phyloP scores from a whole-genome alignment of 805 yeast genomes.

The Kodamaea lidongshanica region DNA sequence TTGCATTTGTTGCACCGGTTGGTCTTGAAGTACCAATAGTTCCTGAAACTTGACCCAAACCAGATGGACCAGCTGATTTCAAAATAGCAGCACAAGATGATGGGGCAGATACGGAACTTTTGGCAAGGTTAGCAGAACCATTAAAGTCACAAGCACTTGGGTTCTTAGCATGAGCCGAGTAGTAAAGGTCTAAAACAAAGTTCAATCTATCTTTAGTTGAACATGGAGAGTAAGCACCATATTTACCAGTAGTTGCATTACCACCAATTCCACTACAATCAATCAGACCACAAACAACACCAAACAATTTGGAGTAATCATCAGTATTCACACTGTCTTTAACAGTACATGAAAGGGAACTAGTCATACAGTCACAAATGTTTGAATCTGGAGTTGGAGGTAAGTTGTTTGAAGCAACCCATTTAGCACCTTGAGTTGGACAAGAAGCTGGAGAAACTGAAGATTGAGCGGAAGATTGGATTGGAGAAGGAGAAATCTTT shows the following conservation, averaged over 20 bases:
- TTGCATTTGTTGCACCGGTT: conserved; percentile 18
- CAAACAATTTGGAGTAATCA: conserved; percentile 32
- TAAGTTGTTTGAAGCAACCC: conserved; percentile 35
- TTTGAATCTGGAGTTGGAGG: conserved; percentile 40
- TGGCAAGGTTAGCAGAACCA: conserved; percentile 38
- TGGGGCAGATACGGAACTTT: conserved; percentile 38
- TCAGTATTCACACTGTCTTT: conserved; percentile 20
- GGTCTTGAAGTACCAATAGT: conserved; percentile 25
- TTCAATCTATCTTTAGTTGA: conserved; percentile 29
- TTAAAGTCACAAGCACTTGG: conserved; percentile 31
- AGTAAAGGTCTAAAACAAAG: conserved; percentile 36
- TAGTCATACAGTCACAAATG: conserved; percentile 32
- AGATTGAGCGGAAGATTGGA: conserved; percentile 16
- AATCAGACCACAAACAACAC: conserved; percentile 25
- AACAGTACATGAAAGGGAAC: conserved; percentile 33
- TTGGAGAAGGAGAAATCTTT: conserved; percentile 48
- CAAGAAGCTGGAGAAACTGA: conserved; percentile 27
- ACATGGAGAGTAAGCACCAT: conserved; percentile 40
- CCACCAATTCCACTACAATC: conserved; percentile 35
- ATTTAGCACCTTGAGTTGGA: conserved; percentile 27
- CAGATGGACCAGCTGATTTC: conserved; percentile 62
- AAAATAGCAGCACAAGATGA: conserved; percentile 53
- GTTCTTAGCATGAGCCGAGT: conserved; percentile 21
- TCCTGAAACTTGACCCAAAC: conserved; percentile 51
- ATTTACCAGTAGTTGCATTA: conserved; percentile 34